A percentile compares a stretch with the other conserved stretches of the same genome.
These are phyloP conservation scores for Aspergillus arachidicola DNA, from an alignment of 2,329 filamentous ascomycete genomes.

Conservation along the genomic window DNA sequence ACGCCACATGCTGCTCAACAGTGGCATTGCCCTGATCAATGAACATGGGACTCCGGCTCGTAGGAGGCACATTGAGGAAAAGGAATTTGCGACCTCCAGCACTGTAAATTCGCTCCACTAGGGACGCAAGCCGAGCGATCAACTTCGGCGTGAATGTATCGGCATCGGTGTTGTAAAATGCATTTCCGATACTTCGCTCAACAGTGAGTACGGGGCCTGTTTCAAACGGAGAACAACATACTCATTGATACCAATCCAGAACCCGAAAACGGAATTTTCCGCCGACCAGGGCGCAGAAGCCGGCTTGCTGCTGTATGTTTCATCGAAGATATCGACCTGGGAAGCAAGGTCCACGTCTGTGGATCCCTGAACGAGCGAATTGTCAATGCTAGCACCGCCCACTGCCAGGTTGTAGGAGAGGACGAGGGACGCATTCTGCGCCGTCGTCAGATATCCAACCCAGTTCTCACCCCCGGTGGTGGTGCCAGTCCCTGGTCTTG, in stretches of 20 bases:
- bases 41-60: conserved; percentile 29
- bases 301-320: conserved; percentile 40
- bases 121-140: conserved; percentile 48
- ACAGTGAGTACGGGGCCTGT: neutral
- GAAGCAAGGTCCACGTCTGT: conserved; percentile 51
- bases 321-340: conserved; percentile 49
- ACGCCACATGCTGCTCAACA: conserved; percentile 23
- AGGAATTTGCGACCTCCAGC: conserved; percentile 61
- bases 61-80: conserved; percentile 61
- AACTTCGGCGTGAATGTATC: conserved; percentile 39
- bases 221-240: conserved; percentile 11
- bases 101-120: conserved; percentile 53
- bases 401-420: conserved; percentile 58
- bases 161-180: conserved; percentile 32
- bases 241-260: conserved; percentile 42
- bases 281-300: conserved; percentile 29
- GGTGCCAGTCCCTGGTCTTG: conserved; percentile 49
- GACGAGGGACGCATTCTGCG: conserved; percentile 51
- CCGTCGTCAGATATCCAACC: conserved; percentile 53
- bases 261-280: conserved; percentile 30
- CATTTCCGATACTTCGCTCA: conserved; percentile 27
- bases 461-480: conserved; percentile 56
- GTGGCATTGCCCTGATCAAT: conserved; percentile 21
- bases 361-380: conserved; percentile 55
- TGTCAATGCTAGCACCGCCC: conserved; percentile 58